phyloP scores from a whole-genome alignment of 306 rosid genomes.

The Sicyos edulis region DNA sequence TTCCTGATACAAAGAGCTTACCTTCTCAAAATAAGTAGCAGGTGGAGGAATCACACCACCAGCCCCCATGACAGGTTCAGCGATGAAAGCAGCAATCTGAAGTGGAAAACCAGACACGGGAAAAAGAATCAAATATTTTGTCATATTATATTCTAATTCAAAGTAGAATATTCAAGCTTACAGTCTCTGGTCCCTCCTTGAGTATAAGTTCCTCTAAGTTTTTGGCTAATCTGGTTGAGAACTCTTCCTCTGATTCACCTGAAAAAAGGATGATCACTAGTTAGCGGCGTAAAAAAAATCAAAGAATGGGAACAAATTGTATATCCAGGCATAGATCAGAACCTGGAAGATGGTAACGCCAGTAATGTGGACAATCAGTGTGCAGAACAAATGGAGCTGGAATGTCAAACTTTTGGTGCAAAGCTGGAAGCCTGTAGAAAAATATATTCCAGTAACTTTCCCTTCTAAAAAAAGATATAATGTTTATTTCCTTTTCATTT shows the following conservation, averaged over 20 bases:
- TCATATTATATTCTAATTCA: constrained; percentile 22
- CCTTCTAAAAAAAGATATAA: neutral
- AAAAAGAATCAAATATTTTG: neutral
- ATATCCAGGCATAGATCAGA: constrained; percentile 12
- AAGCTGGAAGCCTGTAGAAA: constrained; percentile 65
- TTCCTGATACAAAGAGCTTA: constrained; percentile 10
- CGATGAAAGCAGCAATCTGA: constrained; percentile 97
- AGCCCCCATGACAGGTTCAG: constrained; percentile 97
- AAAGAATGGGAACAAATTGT: constrained; percentile 10
- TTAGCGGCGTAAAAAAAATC: neutral
- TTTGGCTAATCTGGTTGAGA: constrained; percentile 81
- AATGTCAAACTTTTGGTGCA: constrained; percentile 88
- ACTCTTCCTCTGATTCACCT: constrained; percentile 97
- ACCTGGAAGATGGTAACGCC: constrained; percentile 99
- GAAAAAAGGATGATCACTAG: constrained; percentile 26
- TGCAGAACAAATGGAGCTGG: constrained; percentile 92
- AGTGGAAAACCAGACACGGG: neutral
- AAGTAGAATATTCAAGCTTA: constrained; percentile 26
- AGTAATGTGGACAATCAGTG: constrained; percentile 94
- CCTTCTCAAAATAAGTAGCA: constrained; percentile 88
- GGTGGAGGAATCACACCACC: constrained; percentile 95
- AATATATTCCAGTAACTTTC: constrained; percentile 24
- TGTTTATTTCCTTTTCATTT: constrained; percentile 4
- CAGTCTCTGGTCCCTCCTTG: constrained; percentile 98
- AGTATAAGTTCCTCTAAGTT: constrained; percentile 78